Conservation (phyloP, 768 basidiomycete species). For the Dacryopinax primogenitus region DNA sequence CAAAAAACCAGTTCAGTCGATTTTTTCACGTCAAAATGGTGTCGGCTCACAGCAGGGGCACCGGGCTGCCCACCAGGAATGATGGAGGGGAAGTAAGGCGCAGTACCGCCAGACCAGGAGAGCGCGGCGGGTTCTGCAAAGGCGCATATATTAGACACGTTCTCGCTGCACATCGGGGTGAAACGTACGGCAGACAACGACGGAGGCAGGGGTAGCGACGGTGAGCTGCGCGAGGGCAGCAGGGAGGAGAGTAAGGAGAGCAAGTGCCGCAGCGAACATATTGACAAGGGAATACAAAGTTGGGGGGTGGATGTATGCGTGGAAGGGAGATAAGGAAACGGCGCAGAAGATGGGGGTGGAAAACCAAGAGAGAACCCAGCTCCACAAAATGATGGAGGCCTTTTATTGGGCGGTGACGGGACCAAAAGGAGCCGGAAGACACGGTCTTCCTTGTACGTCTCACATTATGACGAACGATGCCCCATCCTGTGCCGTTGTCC, state of each 20-base stretch:
- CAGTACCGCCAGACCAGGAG: background rate
- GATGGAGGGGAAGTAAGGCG: background rate
- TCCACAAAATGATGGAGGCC: background rate
- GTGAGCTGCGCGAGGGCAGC: constrained; percentile 6
- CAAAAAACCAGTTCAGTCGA: background rate
- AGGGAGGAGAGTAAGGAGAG: background rate
- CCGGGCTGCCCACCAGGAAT: background rate
- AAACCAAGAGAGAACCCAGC: background rate
- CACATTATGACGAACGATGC: background rate
- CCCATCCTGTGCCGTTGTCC: background rate
- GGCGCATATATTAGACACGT: background rate
- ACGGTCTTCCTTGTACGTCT: background rate
- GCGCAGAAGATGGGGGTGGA: background rate
- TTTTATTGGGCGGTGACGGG: background rate
- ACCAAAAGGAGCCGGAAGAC: background rate
- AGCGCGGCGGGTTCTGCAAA: background rate
- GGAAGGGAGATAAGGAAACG: background rate
- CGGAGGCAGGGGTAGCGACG: constrained; percentile 3
- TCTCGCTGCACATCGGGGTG: background rate
- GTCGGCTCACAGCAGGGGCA: background rate
- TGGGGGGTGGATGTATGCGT: background rate
- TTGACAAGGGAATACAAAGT: background rate
- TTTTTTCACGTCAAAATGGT: background rate
- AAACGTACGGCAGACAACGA: background rate
- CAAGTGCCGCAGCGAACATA: background rate